phyloP scores from a whole-genome alignment of 1,139 yeast genomes.

The Suhomyces anneliseae region DNA sequence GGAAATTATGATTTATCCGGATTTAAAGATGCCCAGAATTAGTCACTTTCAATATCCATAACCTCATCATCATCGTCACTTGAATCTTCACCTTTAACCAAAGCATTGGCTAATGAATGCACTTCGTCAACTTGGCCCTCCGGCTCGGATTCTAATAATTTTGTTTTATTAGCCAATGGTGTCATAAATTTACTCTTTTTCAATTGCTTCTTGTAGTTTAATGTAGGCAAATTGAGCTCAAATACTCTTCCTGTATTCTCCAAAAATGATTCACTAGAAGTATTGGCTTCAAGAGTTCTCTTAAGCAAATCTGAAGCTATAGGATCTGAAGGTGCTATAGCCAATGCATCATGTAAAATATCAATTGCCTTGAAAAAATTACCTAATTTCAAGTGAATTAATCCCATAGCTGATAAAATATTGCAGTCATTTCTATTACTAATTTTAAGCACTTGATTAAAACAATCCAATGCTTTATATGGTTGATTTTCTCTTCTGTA shows the following conservation, averaged over 20 bases:
- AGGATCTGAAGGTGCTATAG: slow-evolving; percentile 77
- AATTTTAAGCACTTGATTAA: slow-evolving; percentile 70
- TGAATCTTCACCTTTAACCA: slow-evolving; percentile 54
- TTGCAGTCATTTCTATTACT: slow-evolving; percentile 71
- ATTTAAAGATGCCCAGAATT: neutral
- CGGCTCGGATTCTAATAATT: slow-evolving; percentile 2
- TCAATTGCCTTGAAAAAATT: slow-evolving; percentile 68
- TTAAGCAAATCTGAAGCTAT: slow-evolving; percentile 79
- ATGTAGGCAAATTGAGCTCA: slow-evolving; percentile 22
- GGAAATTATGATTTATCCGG: too few species aligned
- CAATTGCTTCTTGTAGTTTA: slow-evolving; percentile 12
- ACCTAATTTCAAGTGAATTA: slow-evolving; percentile 73
- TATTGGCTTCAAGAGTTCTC: slow-evolving; percentile 75
- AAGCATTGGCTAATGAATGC: slow-evolving; percentile 37
- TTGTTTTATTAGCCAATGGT: slow-evolving; percentile 22
- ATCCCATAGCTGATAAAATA: slow-evolving; percentile 79
- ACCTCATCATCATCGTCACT: slow-evolving; percentile 61
- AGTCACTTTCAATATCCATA: slow-evolving; percentile 66
- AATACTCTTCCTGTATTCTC: slow-evolving; percentile 17
- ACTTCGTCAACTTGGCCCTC: slow-evolving; percentile 25
- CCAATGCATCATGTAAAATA: slow-evolving; percentile 76
- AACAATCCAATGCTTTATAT: slow-evolving; percentile 69
- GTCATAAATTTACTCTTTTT: slow-evolving; percentile 18
- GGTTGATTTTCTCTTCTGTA: slow-evolving; percentile 66
- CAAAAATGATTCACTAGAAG: slow-evolving; percentile 31